Base-by-base conservation (phyloP, 345 rosid species). In the Dipteronia sinensis region DNA sequence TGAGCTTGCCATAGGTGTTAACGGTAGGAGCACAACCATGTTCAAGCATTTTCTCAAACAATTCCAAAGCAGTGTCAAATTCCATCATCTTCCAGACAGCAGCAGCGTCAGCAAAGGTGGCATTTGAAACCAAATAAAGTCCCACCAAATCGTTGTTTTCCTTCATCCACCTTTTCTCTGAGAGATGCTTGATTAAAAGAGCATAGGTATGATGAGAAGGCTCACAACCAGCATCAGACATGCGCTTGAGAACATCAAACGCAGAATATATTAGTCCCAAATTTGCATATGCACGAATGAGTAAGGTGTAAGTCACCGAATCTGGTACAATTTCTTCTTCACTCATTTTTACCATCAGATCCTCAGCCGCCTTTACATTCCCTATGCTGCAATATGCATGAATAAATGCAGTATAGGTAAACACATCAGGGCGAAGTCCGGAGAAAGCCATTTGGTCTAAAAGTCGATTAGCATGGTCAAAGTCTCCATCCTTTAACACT, bases 221-320 rank as follows among this genome's bases (percentile, higher is more conserved):
- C 80, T 91, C 92, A 73, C 93, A 91, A 49, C 89, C 91, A 83
- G 85, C 70, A 86, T 86, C 92, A 84, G 87, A 71, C 98, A 95
- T 95, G 65, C 87, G 78, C 84, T 89, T 93, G 69, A 95, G 94
- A 69, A 91, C 93, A 87, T 81, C 84, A 85, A 93, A 95, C 20
- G 93, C 94, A 6, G 81, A 82, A 85, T 85, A 69, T 55, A 86
- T 84, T 72, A 76, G 78, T 81, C 91, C 93, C 23, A 89, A 73
- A 59, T 83, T 84, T 69, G 91, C 92, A 83, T 92, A 93, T 42
- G 92, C 91, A 80, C 82, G 85, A 65, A 93, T 80, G 69, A 95
- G 83, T 72, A 89, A 80, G 3, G 94, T 84, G 80, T 90, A 95
- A 16, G 89, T 77, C 73, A 90, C 11, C 2, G 90, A 83, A 83